Base-by-base conservation (phyloP, 441 rosid genomes). In the Mallotus repandus region DNA sequence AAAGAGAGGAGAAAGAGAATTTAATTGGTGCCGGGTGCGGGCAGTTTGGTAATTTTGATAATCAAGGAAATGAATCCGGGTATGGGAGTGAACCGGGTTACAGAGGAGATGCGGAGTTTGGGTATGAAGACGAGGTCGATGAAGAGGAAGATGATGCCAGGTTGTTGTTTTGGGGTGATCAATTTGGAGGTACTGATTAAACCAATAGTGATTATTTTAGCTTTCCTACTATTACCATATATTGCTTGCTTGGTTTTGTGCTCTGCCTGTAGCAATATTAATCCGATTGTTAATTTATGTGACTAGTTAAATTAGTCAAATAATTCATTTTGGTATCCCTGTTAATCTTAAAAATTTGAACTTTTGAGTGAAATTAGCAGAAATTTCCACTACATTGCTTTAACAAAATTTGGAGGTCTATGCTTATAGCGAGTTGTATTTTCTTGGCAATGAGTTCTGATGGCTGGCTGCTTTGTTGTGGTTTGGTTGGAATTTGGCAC, bases 11-110 rank as follows among this genome's bases (percentile, higher is more conserved):
- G 22, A 84, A 86, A 1, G 93, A 86, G 57, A 83, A 55, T 66
- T 45, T 77, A 76, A 85, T 4, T 38, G 77, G 61, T 29, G 58
- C 57, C 48, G 88, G 84, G 57, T 66, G 64, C 63, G 89, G 87
- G 71, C 89, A 83, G 29, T 71, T 81, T 74, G 88, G 88, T 63
- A 87, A 84, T 68, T 76, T 81, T 8, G 99, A 93, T 59, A 84
- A 84, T 56, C 89, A 74, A 70, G 98, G 93, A 29, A 91, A 81
- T 43, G 98, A 96, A 70, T 89, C 97, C 16, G 98, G 99, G 29
- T 96, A 96, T 58, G 98, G 97, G 19, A 96, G 99, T 70, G 99
- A 96, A 58, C 96, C 97, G 3, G 99, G 97, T 7, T 96, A 96
- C 45, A 88, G 97, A 65, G 99, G 99, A 9, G 99, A 93, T 86